These are phyloP conservation scores for Parafenestella ontariensis DNA, from an alignment of 2,329 filamentous ascomycete species.

Conservation along the genomic window DNA sequence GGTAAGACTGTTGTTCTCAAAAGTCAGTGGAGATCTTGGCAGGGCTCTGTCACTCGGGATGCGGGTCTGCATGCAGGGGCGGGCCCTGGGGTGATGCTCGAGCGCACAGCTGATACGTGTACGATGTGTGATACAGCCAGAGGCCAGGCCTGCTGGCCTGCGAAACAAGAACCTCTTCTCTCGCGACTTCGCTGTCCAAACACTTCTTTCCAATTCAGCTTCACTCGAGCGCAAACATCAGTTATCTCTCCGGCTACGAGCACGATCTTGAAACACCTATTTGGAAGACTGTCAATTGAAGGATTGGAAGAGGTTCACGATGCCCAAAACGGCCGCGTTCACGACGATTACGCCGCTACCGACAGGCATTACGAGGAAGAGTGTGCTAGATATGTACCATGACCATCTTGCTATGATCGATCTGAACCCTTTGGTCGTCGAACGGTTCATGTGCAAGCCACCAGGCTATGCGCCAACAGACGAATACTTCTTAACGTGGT, in stretches of 20 bases:
- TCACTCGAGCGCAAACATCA: slow-evolving; percentile 14
- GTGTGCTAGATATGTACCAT: slow-evolving; percentile 78
- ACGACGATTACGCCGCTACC: slow-evolving; percentile 83
- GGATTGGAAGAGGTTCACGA: slow-evolving; percentile 45
- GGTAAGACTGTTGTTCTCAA: slow-evolving; percentile 11
- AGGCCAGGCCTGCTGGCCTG: slow-evolving; percentile 19
- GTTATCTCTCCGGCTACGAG: slow-evolving; percentile 3
- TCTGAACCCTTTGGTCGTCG: slow-evolving; percentile 81
- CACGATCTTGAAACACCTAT: slow-evolving; percentile 12
- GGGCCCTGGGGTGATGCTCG: slow-evolving; percentile 17
- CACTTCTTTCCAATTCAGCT: slow-evolving; percentile 16
- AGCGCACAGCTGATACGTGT: slow-evolving; percentile 26
- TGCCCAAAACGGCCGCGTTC: slow-evolving; percentile 75
- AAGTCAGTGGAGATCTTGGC: slow-evolving; percentile 30
- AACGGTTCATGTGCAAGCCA: slow-evolving; percentile 71
- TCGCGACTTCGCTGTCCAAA: slow-evolving; percentile 26
- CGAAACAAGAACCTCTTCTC: slow-evolving; percentile 38
- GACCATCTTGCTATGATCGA: slow-evolving; percentile 85
- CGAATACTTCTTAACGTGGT: slow-evolving; percentile 78
- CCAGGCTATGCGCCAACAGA: slow-evolving; percentile 72
- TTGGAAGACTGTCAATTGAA: background rate
- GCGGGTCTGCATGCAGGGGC: slow-evolving; percentile 27
- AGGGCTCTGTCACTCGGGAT: slow-evolving; percentile 22
- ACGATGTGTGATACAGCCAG: slow-evolving; percentile 18
- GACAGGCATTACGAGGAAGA: slow-evolving; percentile 68